These are phyloP conservation scores for Trichosporon sp. DNA, from an alignment of 1,284 basidiomycete species.

Conservation along the genomic window DNA sequence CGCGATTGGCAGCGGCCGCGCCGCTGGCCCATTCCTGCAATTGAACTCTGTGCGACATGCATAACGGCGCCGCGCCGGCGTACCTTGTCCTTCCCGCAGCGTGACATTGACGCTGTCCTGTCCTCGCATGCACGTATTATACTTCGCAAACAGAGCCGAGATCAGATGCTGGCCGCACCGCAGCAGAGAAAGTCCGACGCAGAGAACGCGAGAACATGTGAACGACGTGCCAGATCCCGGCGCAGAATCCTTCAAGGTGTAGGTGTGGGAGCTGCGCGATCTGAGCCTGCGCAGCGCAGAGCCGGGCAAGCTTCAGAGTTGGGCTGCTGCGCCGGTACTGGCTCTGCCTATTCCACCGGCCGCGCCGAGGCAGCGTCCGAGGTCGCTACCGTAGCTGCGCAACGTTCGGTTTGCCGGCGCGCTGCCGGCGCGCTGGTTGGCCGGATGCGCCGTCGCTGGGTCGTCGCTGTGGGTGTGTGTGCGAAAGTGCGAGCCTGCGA, in stretches of 20 bases:
- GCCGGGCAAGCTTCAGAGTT: neutral
- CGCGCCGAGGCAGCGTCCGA: neutral
- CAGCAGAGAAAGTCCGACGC: neutral
- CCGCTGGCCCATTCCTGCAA: neutral
- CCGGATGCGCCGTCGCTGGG: too few species aligned
- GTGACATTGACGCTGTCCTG: neutral
- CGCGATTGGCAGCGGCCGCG: too few species aligned
- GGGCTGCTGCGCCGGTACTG: neutral
- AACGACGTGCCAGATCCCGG: neutral
- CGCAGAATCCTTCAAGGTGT: neutral
- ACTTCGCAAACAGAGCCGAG: neutral
- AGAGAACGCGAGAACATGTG: neutral
- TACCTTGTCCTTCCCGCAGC: neutral
- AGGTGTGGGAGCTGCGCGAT: neutral
- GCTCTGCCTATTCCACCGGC: too few species aligned
- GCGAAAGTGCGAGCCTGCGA: neutral
- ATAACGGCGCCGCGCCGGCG: neutral
- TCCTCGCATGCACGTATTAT: neutral
- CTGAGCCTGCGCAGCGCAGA: neutral
- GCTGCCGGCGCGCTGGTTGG: too few species aligned
- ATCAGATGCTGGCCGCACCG: too few species aligned
- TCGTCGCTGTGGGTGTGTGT: neutral
- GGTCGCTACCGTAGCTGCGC: neutral
- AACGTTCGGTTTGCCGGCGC: neutral
- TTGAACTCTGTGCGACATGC: neutral